Base-by-base conservation (phyloP, 176 grass and related monocot species). In the Miscanthus lutarioriparius region DNA sequence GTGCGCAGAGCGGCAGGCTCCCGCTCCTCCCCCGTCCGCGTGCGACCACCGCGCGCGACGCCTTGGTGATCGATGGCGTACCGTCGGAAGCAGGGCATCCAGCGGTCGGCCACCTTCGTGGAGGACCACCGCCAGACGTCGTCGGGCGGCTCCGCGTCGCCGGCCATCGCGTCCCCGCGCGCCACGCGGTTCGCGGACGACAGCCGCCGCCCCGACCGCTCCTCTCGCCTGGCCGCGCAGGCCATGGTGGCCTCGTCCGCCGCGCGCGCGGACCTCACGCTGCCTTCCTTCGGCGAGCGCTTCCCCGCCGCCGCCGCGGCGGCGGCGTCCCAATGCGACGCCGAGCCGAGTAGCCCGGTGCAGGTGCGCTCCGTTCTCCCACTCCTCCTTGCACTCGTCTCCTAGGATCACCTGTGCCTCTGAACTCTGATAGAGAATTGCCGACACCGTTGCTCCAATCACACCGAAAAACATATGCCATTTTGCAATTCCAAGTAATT, bases 101-200 rank as follows among this genome's bases (percentile, higher is more conserved):
- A 86, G 86, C 83, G 90, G 62, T 92, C 90, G 25, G 83, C 83
- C 62, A 92, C 90, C 53, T 92, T 92, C 83, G 86, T 92, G 19
- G 86, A 92, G 79, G 86, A 92, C 79, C 69, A 86, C 83, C 86
- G 86, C 15, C 63, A 78, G 17, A 16, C 78, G 11, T 49, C 72
- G 14, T 45, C 82, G 7, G 86, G 72, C 72, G 77, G 84, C 83
- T 45, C 83, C 66, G 4, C 69, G 67, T 89, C 86, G 26, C 83
- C 90, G 72, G 85, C 89, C 77, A 58, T 70, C 39, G 83, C 87
- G 61, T 88, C 86, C 73, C 83, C 90, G 1, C 86, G 83, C 39
- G 86, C 86, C 70, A 88, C 83, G 1, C 83, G 90, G 0, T 85
- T 88, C 41, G 51, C 90, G 15, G 82, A 88, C 61, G 86, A 85